phyloP scores from a whole-genome alignment of 805 yeast genomes.

The Sugiyamaella boreocaroliniensis region DNA sequence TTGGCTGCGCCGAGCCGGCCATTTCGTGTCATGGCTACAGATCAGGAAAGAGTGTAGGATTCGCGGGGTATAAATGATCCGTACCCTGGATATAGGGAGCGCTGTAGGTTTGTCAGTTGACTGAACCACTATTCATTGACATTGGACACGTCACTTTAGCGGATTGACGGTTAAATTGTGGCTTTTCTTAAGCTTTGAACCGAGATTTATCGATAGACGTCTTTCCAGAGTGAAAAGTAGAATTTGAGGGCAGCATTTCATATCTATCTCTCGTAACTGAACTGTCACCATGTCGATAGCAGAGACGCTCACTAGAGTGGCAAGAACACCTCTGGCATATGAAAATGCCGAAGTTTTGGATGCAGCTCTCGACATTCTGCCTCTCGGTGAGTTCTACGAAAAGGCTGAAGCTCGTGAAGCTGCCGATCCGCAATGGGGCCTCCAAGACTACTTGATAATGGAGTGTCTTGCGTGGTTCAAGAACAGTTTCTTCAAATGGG shows the following conservation, averaged over 20 bases:
- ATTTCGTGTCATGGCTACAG: not conserved
- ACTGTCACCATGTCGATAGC: conserved; percentile 5
- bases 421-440: conserved; percentile 31
- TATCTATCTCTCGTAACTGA: too few relatives aligned
- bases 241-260: too few relatives aligned
- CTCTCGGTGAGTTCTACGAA: conserved; percentile 49
- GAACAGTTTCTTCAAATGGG: conserved; percentile 76
- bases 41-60: not conserved
- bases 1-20: not conserved
- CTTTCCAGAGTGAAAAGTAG: too few relatives aligned
- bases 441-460: conserved; percentile 52
- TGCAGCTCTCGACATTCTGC: conserved; percentile 54
- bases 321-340: conserved; percentile 31
- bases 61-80: not conserved
- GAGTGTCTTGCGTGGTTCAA: conserved; percentile 65
- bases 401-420: conserved; percentile 50
- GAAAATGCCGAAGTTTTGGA: conserved; percentile 44
- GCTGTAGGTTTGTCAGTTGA: too few relatives aligned
- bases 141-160: too few relatives aligned
- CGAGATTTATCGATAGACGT: not conserved
- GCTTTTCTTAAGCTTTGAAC: not conserved
- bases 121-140: too few relatives aligned
- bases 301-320: conserved; percentile 9
- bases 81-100: not conserved
- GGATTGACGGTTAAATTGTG: not conserved